Evolutionary conservation across 2,329 filamentous ascomycete genomes (phyloP), one percentile per base, ranked within the genome.

Genomic region (Basipetospora chlamydospora): DNA sequence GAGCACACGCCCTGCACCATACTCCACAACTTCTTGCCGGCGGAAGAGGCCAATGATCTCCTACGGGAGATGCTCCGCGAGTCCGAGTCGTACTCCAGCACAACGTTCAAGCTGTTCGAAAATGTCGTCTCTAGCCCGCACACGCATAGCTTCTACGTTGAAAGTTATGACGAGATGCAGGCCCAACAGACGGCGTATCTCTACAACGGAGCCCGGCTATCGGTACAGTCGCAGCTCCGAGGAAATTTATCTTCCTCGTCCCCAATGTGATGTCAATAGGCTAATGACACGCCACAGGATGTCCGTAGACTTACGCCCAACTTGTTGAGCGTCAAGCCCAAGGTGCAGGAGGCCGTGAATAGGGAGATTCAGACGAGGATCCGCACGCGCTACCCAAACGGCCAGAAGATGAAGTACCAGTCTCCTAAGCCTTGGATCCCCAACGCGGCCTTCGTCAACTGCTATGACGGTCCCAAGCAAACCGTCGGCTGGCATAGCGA

Each of bases 401-500:
- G 77, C 10, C 66, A 72, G 53, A 93, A 88, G 53, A 68, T 95
- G 20, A 77, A 68, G 46, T 77, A 82, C 46, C 87, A 95, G 49
- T 80, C 78, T 0, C 70, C 83, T 0, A 56, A 69, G 0, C 58
- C 67, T 1, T 96, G 88, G 87, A 62, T 63, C 7, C 83, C 88
- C 8, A 96, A 96, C 50, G 84, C 85, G 0, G 85, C 87, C 0
- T 88, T 95, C 49, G 87, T 93, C 12, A 98, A 98, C 54, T 93
- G 85, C 60, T 98, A 98, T 54, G 66, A 78, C 47, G 87, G 87
- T 0, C 78, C 75, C 0, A 66, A 75, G 9, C 75, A 96, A 58
- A 84, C 68, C 42, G 87, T 96, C 1, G 90, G 90, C 22, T 96
- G 84, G 58, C 90, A 98, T 56, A 77, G 81, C 25, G 90, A 98